Base-by-base conservation (phyloP, 1,284 basidiomycete genomes). In the Apiotrichum akiyoshidainum region DNA sequence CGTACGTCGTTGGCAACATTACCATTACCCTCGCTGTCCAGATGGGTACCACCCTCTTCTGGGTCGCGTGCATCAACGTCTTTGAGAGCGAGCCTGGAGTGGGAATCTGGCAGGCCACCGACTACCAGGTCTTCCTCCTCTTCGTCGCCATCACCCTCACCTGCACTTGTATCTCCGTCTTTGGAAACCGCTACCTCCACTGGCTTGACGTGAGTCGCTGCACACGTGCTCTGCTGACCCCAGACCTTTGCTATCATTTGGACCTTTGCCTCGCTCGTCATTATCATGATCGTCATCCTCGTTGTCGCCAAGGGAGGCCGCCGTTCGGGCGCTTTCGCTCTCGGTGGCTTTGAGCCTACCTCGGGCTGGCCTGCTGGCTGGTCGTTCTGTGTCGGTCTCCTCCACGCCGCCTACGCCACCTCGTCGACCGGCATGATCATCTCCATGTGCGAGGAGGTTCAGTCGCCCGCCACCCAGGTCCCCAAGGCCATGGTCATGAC, bases 1-100 rank as follows among this genome's bases (percentile, higher is more conserved):
- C 80, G 33, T 73, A 71, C 12, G 65, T 80, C 10, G 77, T 79
- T 6, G 79, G 78, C 39, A 80, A 80, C 57, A 74, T 78, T 62
- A 79, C 75, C 22, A 74, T 76, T 34, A 76, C 74, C 0, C 68
- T 80, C 13, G 75, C 79, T 6, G 79, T 78, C 61, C 79, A 79
- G 66, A 80, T 80, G 60, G 72, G 45, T 63, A 68, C 44, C 60
- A 78, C 56, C 60, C 72, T 59, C 58, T 75, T 51, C 51, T 63
- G 50, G 17, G 61, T 63, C 39, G 71, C 62, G 57, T 70, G 54
- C 51, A 61, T 64, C 53, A 63, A 63, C 51, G 58, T 63, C 37
- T 63, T 63, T 16, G 61, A 60, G 51, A 40, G 11, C 26, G 61
- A 63, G 46, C 55, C 57, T 6, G 57, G 63, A 5, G 52, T 56